Base-by-base conservation (phyloP, 2,329 filamentous ascomycete genomes). In the Taxawa tesnikishii region DNA sequence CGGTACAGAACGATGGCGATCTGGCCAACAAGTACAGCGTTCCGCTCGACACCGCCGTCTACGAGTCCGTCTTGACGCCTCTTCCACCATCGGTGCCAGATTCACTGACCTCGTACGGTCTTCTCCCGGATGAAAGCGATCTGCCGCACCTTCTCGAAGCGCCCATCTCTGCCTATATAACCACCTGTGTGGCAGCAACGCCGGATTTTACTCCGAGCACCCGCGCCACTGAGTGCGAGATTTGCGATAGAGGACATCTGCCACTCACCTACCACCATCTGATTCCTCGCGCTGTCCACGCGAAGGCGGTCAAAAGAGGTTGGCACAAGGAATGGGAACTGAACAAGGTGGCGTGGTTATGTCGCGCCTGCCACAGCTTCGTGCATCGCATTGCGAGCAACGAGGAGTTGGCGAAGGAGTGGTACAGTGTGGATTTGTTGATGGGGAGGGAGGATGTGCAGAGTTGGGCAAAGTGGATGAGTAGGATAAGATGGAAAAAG, bases 281-380 rank as follows among this genome's bases (percentile, higher is more conserved):
- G 26, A 85, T 93, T 33, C 84, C 84, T n/a, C 70, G 74, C 25
- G 69, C 71, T 26, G 75, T 83, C 37, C 83, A 92, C 54, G 75
- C 70, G 6, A 83, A 84, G 50, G 82, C 72, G 3, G 52, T 83
- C 24, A 83, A 81, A 62, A 65, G 82, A 26, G 79, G 79, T 1
- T 92, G 83, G 83, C 81, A 87, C 59, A 68, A 69, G 3, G 72
- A 75, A 40, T 80, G 82, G 53, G 71, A 75, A 56, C 53, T 92
- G 37, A 74, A 82, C 46, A 84, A 75, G 49, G 84, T 90, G 13
- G 83, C 84, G 9, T 92, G 83, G 83, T 56, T 93, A 43, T 92
- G 84, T 55, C 67, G 83, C 30, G 79, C 83, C 3, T 93, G 84
- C 47, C 84, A 93, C 60, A 73, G 69, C 26, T 85, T 83, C 50